phyloP scores from a whole-genome alignment of 306 rosid genomes.

The Quercus wislizeni region DNA sequence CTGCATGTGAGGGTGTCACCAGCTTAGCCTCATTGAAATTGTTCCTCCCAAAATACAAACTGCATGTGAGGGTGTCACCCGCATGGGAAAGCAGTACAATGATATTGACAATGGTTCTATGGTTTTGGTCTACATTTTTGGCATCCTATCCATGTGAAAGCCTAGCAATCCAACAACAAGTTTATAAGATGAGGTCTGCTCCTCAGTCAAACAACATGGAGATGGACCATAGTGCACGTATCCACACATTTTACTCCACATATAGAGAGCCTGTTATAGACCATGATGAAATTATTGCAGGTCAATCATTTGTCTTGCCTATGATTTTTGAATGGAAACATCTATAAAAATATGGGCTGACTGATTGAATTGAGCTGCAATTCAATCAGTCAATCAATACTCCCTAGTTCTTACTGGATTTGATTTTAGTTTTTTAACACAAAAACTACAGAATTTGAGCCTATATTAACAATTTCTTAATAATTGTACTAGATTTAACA shows the following conservation, averaged over 20 bases:
- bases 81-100: constrained; percentile 12
- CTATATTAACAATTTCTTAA: no score
- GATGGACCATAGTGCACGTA: constrained; percentile 13
- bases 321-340: not conserved
- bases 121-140: constrained; percentile 36
- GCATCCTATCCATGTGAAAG: constrained; percentile 46
- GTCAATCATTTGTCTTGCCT: not conserved
- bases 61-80: constrained; percentile 62
- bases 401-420: not conserved
- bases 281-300: not conserved
- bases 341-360: no score
- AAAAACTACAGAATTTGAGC: no score
- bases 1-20: no score
- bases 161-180: constrained; percentile 20
- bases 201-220: constrained; percentile 37
- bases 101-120: constrained; percentile 32
- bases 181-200: constrained; percentile 31
- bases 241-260: not conserved
- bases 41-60: not conserved
- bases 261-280: not conserved
- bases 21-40: no score
- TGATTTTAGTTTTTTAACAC: no score
- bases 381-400: not conserved
- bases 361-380: no score
- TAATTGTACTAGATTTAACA: no score